A percentile compares a stretch with the other conserved stretches of the same genome.
Evolutionary conservation across 345 rosid species (phyloP).

Genomic region (Sisymbrium irio): DNA sequence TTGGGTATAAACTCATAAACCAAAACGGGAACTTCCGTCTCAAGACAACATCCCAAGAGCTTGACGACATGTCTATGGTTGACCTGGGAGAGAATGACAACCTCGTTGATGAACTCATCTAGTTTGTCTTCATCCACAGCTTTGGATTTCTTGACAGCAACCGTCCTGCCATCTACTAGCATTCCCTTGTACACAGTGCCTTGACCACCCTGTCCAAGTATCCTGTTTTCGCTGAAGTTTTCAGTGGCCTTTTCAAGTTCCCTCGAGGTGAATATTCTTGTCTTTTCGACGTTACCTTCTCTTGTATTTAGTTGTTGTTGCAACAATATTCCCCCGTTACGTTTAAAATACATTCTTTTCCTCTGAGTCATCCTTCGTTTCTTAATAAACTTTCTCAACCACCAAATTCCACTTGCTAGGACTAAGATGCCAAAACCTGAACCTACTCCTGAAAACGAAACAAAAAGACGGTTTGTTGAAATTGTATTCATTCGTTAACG

Average conservation of each 20-base stretch:
- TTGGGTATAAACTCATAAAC: slow-evolving; percentile 36
- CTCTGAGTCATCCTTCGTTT: background rate
- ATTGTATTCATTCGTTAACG: background rate
- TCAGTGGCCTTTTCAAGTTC: slow-evolving; percentile 44
- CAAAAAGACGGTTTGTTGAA: background rate
- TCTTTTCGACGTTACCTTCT: background rate
- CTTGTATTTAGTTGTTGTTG: slow-evolving; percentile 24
- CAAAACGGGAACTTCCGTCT: slow-evolving; percentile 40
- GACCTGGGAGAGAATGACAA: slow-evolving; percentile 40
- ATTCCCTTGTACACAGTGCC: slow-evolving; percentile 45
- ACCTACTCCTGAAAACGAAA: background rate
- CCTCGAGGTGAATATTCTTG: background rate
- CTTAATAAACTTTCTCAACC: background rate
- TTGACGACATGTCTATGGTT: slow-evolving; percentile 37
- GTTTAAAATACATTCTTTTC: slow-evolving; percentile 2
- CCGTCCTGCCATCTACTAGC: slow-evolving; percentile 10
- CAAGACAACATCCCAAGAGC: slow-evolving; percentile 43
- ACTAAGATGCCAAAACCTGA: background rate
- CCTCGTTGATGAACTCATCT: slow-evolving; percentile 46
- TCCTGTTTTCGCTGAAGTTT: slow-evolving; percentile 27
- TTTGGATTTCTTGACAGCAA: slow-evolving; percentile 48
- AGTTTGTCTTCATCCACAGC: slow-evolving; percentile 35
- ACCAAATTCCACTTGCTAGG: background rate
- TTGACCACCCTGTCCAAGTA: slow-evolving; percentile 18
- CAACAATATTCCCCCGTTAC: slow-evolving; percentile 30